Conservation (phyloP, 169 alveolate genomes). For the Plasmodium inui region DNA sequence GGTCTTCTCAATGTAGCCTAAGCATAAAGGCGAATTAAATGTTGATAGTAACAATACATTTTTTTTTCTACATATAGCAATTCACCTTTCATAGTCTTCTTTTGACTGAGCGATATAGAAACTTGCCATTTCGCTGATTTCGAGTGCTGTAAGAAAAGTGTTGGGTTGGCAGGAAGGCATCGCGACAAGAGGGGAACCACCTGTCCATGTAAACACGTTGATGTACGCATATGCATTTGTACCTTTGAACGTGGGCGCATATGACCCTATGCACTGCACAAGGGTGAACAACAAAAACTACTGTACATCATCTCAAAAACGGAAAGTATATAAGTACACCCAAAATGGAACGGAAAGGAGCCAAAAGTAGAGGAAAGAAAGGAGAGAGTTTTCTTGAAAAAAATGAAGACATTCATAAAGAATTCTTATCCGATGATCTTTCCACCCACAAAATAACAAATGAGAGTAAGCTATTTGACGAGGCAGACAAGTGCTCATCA, state of each 20-base stretch:
- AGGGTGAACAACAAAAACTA: neutral
- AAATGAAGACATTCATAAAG: neutral
- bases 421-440: neutral
- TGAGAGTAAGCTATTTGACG: neutral
- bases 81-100: neutral
- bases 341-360: neutral
- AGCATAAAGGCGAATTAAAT: constrained; percentile 2
- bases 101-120: neutral
- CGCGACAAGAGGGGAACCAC: neutral
- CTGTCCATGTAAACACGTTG: neutral
- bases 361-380: neutral
- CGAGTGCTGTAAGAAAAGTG: neutral
- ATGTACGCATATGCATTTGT: neutral
- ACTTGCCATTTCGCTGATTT: neutral
- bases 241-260: neutral
- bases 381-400: neutral
- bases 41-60: neutral
- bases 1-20: neutral
- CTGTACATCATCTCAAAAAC: neutral
- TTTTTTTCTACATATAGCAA: neutral
- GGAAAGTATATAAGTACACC: neutral
- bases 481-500: neutral
- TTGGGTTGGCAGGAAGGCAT: neutral
- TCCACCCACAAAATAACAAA: neutral
- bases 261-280: neutral